Percentiles rank a stretch among this genome's conserved stretches.
Evolutionary conservation across 257 asterid genomes (phyloP).

Genomic region (Anisodus tanguticus): DNA sequence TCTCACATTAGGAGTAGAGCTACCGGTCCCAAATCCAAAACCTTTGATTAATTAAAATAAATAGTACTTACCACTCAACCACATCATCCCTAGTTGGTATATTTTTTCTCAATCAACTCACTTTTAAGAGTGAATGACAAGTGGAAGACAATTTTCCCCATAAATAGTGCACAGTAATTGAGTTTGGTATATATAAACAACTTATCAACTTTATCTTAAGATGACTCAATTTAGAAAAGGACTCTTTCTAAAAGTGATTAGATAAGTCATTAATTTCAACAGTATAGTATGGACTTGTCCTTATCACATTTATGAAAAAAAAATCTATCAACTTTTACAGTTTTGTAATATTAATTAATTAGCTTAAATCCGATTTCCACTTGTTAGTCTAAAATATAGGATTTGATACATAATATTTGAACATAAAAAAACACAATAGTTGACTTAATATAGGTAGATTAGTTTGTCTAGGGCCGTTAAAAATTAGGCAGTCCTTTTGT

Average conservation of each 20-base stretch:
- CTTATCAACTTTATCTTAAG: background rate
- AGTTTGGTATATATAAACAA: background rate
- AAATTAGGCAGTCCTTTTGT: background rate
- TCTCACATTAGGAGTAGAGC: too few species aligned
- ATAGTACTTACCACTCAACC: too few species aligned
- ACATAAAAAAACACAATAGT: background rate
- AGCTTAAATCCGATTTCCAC: background rate
- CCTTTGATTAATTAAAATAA: too few species aligned
- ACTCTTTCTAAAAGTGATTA: background rate
- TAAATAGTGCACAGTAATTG: background rate
- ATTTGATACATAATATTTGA: background rate
- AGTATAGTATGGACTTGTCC: slow-evolving; percentile 10
- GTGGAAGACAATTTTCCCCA: background rate
- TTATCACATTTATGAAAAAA: slow-evolving; percentile 2
- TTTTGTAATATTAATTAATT: background rate
- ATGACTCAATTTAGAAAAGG: background rate
- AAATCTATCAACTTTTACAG: background rate
- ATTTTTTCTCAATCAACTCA: background rate
- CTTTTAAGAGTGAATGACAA: background rate
- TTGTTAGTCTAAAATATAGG: background rate
- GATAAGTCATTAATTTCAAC: background rate
- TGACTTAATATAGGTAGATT: background rate
- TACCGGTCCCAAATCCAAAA: too few species aligned
- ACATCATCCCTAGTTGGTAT: too few species aligned
- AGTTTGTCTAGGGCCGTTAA: background rate